Base-by-base conservation (phyloP, 2,329 filamentous ascomycete genomes). In the Cladosporium phlei region DNA sequence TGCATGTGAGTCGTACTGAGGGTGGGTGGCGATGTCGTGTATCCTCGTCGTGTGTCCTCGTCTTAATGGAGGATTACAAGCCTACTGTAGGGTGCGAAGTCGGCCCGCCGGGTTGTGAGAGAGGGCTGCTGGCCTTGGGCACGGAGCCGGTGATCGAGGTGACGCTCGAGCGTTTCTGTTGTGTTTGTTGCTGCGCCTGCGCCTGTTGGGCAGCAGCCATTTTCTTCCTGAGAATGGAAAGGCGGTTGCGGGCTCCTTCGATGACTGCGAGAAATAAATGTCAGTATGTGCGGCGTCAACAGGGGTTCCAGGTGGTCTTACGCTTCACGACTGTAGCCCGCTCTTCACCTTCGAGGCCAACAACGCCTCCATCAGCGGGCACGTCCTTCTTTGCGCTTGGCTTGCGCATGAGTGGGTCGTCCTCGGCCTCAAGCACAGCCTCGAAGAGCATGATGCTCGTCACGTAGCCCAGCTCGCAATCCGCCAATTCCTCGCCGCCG, bases 391-490 rank as follows among this genome's bases (percentile, higher is more conserved):
- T 68, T 64, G 51, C 71, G 72, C 59, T 66, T 67, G 58, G 67
- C 64, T 58, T 64, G 55, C 50, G 68, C 65, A 66, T 57, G 67
- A 64, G 55, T 69, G 66, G 62, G 50, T 76, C 71, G 39, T 82
- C 88, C 50, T 95, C 89, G 37, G 78, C 84, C 58, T 98, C 93
- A 48, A 98, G 70, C 3, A 98, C 87, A 12, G 91, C 93, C 69
- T 98, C 91, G 11, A 97, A 77, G 85, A 98, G 93, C 53, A 87
- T 81, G 54, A 97, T 89, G 0, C 93, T 90, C 0, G 93, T 97
- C 45, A 88, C 78, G 63, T 98, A 98, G 14, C 89, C 90, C 20
- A 95, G 82, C 62, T 97, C 90, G 62, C 91, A 97, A 12, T 89
- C 88, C 0, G 74, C 70, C 19, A 97, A 73, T 65, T 97, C 90